A percentile compares a stretch with the other conserved stretches of the same genome.
Evolutionary conservation across 208 protist species (phyloP).

Genomic region (Wallacemonas collosoma): DNA sequence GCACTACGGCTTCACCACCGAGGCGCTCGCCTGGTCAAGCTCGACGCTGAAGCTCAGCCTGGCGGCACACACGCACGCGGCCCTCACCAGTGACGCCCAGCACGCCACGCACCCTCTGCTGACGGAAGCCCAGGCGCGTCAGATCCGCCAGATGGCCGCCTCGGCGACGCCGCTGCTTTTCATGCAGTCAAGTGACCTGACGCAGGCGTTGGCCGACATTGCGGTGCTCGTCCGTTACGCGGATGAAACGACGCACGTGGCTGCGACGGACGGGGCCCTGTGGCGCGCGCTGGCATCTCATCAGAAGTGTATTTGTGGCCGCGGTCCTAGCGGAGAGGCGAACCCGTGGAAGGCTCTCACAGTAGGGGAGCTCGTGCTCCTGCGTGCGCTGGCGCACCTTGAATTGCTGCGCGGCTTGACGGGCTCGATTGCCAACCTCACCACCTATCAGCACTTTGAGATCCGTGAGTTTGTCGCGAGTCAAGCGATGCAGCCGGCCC

Average conservation of each 20-base stretch:
- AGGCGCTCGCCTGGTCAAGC: slow-evolving; percentile 34
- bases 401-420: slow-evolving; percentile 76
- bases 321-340: slow-evolving; percentile 11
- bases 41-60: slow-evolving; percentile 5
- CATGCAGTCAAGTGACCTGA: slow-evolving; percentile 82
- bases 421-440: slow-evolving; percentile 73
- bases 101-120: slow-evolving; percentile 20
- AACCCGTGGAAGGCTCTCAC: slow-evolving; percentile 46
- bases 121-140: slow-evolving; percentile 40
- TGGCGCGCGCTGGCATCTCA: slow-evolving; percentile 18
- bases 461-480: slow-evolving; percentile 82
- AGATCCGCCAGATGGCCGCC: slow-evolving; percentile 57
- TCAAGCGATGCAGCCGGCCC: slow-evolving; percentile 39
- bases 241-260: slow-evolving; percentile 17
- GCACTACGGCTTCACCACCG: slow-evolving; percentile 72
- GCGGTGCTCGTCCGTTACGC: slow-evolving; percentile 56
- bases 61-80: background rate
- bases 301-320: slow-evolving; percentile 25
- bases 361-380: slow-evolving; percentile 67
- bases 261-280: slow-evolving; percentile 36
- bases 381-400: slow-evolving; percentile 61
- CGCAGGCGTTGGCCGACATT: slow-evolving; percentile 75
- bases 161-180: slow-evolving; percentile 68
- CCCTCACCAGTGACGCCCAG: background rate
- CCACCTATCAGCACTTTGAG: slow-evolving; percentile 80